Evolutionary conservation across 495 filamentous ascomycete species (phyloP).

Genomic region (Lophiostoma macrostomum): DNA sequence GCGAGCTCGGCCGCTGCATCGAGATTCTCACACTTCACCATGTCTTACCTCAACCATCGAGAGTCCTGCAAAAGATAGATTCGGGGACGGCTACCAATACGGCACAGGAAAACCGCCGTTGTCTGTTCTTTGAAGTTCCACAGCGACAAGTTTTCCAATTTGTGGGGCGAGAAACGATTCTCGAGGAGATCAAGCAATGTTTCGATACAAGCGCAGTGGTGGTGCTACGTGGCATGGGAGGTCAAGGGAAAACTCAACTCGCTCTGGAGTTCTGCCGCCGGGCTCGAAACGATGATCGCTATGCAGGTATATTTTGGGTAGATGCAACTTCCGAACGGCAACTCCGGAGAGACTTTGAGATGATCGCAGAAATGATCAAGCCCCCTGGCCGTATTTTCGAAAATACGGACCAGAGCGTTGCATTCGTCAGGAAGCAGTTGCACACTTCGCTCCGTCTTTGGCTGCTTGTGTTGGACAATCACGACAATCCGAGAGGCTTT

Average conservation of each 20-base stretch:
- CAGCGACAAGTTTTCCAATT: neutral
- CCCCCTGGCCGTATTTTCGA: neutral
- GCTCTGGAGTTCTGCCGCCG: conserved; percentile 7
- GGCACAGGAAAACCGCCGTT: neutral
- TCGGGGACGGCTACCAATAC: too few species aligned
- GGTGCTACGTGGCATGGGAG: conserved; percentile 5
- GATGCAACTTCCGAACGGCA: neutral
- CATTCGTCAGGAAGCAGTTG: neutral
- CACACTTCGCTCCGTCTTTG: neutral
- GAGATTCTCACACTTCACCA: conserved; percentile 2
- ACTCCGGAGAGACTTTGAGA: neutral
- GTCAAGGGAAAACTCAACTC: conserved; percentile 6
- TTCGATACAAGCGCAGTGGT: neutral
- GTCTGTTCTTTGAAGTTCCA: neutral
- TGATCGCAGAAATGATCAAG: neutral
- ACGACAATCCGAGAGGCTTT: neutral
- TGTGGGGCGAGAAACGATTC: neutral
- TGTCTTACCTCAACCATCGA: neutral
- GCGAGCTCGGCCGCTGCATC: neutral
- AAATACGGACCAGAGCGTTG: neutral
- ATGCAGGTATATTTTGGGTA: conserved; percentile 1
- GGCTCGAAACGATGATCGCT: neutral
- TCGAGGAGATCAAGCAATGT: neutral
- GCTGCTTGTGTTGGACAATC: conserved; percentile 7
- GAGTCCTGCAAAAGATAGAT: neutral